Conservation (phyloP, 176 grass and related monocot genomes). For the Saccharum spontaneum region DNA sequence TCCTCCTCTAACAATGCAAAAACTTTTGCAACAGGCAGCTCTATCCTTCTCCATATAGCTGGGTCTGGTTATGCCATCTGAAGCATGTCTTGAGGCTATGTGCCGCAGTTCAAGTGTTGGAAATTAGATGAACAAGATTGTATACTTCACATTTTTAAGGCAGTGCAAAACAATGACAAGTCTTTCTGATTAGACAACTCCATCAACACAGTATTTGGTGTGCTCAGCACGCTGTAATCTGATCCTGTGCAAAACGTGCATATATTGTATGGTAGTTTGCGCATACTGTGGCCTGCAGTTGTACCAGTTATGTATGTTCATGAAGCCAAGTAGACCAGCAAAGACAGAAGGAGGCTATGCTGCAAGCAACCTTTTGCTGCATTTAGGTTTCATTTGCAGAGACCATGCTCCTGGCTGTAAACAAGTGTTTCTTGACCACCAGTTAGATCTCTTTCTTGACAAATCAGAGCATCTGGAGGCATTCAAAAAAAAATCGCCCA, state of each 20-base stretch:
- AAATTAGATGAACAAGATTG: not conserved
- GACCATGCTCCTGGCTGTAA: not conserved
- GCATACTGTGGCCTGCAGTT: not conserved
- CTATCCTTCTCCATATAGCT: conserved; percentile 76
- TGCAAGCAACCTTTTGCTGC: not conserved
- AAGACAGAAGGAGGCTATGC: not conserved
- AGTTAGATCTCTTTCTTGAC: not conserved
- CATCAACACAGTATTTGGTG: not conserved
- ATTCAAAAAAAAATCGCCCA: not conserved
- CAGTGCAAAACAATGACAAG: not conserved
- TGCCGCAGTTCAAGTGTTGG: not conserved
- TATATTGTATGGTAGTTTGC: not conserved
- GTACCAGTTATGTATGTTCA: not conserved
- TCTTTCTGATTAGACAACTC: conserved; percentile 4
- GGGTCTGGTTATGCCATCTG: not conserved
- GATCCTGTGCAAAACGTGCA: not conserved
- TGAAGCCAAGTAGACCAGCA: not conserved
- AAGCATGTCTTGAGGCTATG: conserved; percentile 15
- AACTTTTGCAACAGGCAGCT: conserved; percentile 54
- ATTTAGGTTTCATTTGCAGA: not conserved
- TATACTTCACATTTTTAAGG: not conserved
- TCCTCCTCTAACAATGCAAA: conserved; percentile 23
- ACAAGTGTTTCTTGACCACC: not conserved
- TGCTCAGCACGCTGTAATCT: not conserved
- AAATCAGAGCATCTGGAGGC: not conserved